Conservation (phyloP, 2,329 filamentous ascomycete species). For the Xylariaceae sp. region DNA sequence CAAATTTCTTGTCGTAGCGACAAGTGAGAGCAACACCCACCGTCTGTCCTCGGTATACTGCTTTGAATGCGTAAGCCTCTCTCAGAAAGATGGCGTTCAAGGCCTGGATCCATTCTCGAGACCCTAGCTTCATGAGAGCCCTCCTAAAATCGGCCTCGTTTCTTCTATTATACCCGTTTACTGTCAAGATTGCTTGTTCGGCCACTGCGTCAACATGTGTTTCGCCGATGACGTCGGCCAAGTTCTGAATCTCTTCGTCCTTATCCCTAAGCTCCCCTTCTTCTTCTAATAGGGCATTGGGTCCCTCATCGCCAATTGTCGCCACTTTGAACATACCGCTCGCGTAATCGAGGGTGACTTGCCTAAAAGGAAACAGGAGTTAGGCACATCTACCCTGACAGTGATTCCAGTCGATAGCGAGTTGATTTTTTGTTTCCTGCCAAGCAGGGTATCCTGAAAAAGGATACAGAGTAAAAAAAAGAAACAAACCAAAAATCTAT, state of each 20-base stretch:
- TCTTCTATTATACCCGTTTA: constrained; percentile 1
- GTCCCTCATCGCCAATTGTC: not conserved
- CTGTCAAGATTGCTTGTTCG: not conserved
- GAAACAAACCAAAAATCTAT: not conserved
- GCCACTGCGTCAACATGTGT: not conserved
- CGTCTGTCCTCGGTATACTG: not conserved
- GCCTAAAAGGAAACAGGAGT: not conserved
- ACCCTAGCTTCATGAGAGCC: constrained; percentile 1
- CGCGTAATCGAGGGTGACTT: not conserved
- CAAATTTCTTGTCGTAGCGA: not conserved
- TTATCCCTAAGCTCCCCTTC: not conserved
- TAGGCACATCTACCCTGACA: not conserved
- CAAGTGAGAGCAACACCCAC: constrained; percentile 5
- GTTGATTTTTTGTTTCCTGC: too few species aligned
- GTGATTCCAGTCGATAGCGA: too few species aligned
- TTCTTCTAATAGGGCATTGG: not conserved
- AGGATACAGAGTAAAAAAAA: not conserved
- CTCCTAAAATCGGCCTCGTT: not conserved
- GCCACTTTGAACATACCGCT: not conserved
- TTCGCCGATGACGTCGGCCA: constrained; percentile 2
- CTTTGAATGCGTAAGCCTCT: constrained; percentile 1
- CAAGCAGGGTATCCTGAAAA: too few species aligned
- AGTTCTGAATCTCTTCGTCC: not conserved
- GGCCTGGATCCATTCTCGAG: not conserved
- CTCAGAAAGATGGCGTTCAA: not conserved